Conservation (phyloP, 768 basidiomycete genomes). For the Rhizopogon rudus region DNA sequence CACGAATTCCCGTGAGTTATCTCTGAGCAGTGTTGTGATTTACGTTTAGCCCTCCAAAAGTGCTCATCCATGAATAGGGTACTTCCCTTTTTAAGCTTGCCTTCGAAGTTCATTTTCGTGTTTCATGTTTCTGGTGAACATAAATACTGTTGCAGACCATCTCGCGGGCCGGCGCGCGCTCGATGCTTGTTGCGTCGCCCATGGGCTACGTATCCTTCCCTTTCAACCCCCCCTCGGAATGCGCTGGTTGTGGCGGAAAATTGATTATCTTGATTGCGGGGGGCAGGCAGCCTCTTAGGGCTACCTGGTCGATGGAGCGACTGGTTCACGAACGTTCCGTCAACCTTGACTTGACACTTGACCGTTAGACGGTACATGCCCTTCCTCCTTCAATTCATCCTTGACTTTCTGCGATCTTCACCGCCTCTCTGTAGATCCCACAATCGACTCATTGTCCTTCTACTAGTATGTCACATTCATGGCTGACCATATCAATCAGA, state of each 20-base stretch:
- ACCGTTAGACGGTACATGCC: no score
- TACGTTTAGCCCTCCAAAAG: no score
- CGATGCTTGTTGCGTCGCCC: constrained; percentile 9
- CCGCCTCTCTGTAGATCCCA: no score
- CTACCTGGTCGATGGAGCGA: background rate
- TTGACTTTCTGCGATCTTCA: no score
- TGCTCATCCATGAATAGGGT: no score
- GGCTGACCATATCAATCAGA: no score
- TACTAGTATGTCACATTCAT: no score
- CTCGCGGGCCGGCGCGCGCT: constrained; percentile 24
- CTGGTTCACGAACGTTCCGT: constrained; percentile 8
- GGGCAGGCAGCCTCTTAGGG: background rate
- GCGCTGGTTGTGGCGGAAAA: constrained; percentile 18
- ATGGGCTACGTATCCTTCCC: background rate
- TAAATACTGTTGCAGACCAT: constrained; percentile 23
- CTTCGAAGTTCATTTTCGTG: constrained; percentile 9
- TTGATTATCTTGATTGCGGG: background rate
- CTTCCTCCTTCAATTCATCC: no score
- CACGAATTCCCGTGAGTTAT: no score
- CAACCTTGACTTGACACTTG: constrained; percentile 7
- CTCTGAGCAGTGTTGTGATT: no score
- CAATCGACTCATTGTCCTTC: no score
- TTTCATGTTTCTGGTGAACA: constrained; percentile 15
- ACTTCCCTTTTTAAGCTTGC: background rate
- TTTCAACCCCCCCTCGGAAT: constrained; percentile 23